These are phyloP conservation scores for Myrica gale DNA, from an alignment of 306 rosid genomes.

Conservation along the genomic window DNA sequence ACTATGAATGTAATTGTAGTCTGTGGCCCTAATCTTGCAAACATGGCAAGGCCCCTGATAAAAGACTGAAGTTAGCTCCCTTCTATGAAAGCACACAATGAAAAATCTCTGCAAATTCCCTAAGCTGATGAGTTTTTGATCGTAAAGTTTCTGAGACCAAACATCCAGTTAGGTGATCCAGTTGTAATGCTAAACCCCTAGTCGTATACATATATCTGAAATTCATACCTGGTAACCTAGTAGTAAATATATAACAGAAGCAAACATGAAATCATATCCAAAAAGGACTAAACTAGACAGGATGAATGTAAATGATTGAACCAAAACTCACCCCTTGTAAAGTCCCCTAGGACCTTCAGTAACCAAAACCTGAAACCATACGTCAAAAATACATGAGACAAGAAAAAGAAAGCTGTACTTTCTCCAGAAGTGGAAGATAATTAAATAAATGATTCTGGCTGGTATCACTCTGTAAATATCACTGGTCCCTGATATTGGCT, in stretches of 20 bases:
- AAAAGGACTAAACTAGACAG: not conserved
- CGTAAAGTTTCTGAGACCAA: not conserved
- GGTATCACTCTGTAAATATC: not conserved
- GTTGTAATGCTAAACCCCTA: not conserved
- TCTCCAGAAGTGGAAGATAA: slow-evolving; percentile 10
- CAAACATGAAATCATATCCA: not conserved
- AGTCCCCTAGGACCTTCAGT: slow-evolving; percentile 88
- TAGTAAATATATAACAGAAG: not conserved
- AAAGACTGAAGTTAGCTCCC: slow-evolving; percentile 15
- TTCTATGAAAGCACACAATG: not conserved
- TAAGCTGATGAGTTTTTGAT: not conserved
- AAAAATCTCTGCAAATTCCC: not conserved
- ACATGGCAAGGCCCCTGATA: slow-evolving; percentile 79
- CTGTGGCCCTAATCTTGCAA: slow-evolving; percentile 94
- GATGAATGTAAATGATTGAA: slow-evolving; percentile 14
- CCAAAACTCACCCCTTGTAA: slow-evolving; percentile 84
- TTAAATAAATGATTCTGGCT: not conserved
- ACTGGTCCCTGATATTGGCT: not conserved
- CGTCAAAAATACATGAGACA: slow-evolving; percentile 19
- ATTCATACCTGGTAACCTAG: not conserved
- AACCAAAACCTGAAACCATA: slow-evolving; percentile 63
- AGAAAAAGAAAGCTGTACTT: slow-evolving; percentile 9
- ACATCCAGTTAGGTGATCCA: not conserved
- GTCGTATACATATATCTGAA: not conserved
- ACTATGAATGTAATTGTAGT: slow-evolving; percentile 80